Conservation (phyloP, 1,139 yeast genomes). For the Groenewaldozyma auringiensis region DNA sequence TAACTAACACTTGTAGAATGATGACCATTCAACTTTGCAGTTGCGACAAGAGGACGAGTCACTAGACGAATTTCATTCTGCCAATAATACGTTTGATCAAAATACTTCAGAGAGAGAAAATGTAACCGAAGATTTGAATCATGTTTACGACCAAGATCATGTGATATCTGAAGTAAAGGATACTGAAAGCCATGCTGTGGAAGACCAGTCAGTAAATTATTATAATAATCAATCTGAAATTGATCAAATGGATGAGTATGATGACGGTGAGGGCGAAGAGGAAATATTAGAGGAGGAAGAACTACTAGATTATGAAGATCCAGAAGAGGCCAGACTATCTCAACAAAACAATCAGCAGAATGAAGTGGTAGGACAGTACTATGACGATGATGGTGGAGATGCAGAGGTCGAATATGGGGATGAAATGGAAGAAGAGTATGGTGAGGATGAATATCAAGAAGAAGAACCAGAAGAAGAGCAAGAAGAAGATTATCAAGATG, state of each 20-base stretch:
- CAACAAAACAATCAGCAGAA: too few species aligned
- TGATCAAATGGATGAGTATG: too few species aligned
- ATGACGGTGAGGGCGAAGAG: too few species aligned
- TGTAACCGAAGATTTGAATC: too few species aligned
- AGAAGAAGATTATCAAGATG: slow-evolving; percentile 1
- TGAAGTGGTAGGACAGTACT: too few species aligned
- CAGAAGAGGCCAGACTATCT: background rate
- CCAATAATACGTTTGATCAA: background rate
- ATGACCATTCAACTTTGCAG: background rate
- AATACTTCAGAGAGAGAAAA: too few species aligned
- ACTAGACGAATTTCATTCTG: slow-evolving; percentile 2
- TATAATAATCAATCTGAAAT: too few species aligned
- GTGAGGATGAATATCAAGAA: slow-evolving; percentile 3
- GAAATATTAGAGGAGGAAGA: background rate
- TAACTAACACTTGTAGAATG: background rate
- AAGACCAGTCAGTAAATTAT: too few species aligned
- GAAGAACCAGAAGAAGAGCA: too few species aligned
- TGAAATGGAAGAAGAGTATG: slow-evolving; percentile 8
- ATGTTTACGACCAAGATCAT: too few species aligned
- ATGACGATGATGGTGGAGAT: slow-evolving; percentile 7
- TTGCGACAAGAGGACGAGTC: background rate
- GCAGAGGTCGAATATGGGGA: slow-evolving; percentile 11
- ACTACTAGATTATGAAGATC: background rate
- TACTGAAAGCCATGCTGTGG: too few species aligned
- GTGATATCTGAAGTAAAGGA: too few species aligned